Percentiles rank a stretch among this genome's conserved stretches.
Evolutionary conservation across 805 yeast species (phyloP).

Genomic region (Candida ulmi): DNA sequence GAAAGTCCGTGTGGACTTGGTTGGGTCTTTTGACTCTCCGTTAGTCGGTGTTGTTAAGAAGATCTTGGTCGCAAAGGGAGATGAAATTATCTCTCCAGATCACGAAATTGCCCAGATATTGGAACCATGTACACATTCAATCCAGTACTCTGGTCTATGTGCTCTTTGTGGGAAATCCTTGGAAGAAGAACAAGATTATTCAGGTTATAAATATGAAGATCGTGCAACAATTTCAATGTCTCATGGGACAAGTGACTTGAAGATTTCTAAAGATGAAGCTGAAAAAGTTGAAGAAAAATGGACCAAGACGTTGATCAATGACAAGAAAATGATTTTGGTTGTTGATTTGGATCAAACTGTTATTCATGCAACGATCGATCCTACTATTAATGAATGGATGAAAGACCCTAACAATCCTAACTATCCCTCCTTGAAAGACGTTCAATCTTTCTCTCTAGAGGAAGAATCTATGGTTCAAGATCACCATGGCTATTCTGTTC

Average conservation of each 20-base stretch:
- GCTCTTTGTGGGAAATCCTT: slow-evolving; percentile 86
- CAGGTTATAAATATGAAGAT: slow-evolving; percentile 49
- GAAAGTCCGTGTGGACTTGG: slow-evolving; percentile 51
- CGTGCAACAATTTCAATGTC: slow-evolving; percentile 86
- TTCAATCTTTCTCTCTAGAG: slow-evolving; percentile 65
- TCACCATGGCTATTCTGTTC: too few species aligned
- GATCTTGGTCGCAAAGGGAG: slow-evolving; percentile 50
- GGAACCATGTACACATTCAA: slow-evolving; percentile 89
- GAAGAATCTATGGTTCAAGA: slow-evolving; percentile 68
- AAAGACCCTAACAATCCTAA: slow-evolving; percentile 80
- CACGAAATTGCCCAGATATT: slow-evolving; percentile 50
- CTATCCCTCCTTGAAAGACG: slow-evolving; percentile 79
- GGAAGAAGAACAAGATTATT: slow-evolving; percentile 66
- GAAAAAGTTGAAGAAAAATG: slow-evolving; percentile 69
- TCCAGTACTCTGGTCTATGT: slow-evolving; percentile 92
- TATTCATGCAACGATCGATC: slow-evolving; percentile 96
- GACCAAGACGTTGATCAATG: slow-evolving; percentile 52
- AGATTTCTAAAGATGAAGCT: slow-evolving; percentile 83
- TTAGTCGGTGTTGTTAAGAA: slow-evolving; percentile 60
- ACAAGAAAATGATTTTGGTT: slow-evolving; percentile 74
- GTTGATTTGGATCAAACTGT: slow-evolving; percentile 98
- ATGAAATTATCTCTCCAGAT: slow-evolving; percentile 43
- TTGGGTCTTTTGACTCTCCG: slow-evolving; percentile 80
- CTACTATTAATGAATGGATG: slow-evolving; percentile 96
- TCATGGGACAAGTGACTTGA: slow-evolving; percentile 80